Percentiles rank a stretch among this genome's conserved stretches.
phyloP scores from a whole-genome alignment of 2,329 filamentous ascomycete genomes.

The Fusarium sp. region DNA sequence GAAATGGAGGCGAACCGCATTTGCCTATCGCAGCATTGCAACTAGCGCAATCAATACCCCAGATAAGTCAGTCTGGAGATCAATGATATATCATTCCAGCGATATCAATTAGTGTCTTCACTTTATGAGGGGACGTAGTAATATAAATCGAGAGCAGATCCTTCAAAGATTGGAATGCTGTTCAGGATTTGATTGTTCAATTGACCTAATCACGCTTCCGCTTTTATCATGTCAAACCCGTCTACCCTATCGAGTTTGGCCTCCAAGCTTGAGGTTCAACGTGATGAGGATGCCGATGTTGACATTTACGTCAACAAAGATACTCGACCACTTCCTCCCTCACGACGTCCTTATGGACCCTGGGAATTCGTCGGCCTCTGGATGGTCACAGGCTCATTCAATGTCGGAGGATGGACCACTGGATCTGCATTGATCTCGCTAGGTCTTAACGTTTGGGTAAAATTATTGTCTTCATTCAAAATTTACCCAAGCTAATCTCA shows the following conservation, averaged over 20 bases:
- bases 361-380: slow-evolving; percentile 51
- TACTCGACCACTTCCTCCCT: slow-evolving; percentile 45
- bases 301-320: slow-evolving; percentile 10
- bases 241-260: not conserved
- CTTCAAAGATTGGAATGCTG: no score
- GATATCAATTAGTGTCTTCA: no score
- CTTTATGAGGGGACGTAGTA: no score
- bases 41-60: no score
- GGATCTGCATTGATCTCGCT: slow-evolving; percentile 48
- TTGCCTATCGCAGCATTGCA: no score
- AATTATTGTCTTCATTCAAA: no score
- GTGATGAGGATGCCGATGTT: not conserved
- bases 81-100: no score
- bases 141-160: no score
- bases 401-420: slow-evolving; percentile 51
- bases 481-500: not conserved
- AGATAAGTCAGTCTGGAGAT: no score
- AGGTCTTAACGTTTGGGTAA: slow-evolving; percentile 42
- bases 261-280: not conserved
- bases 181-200: no score
- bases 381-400: slow-evolving; percentile 52
- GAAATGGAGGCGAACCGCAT: no score
- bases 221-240: not conserved
- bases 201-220: no score
- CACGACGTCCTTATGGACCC: slow-evolving; percentile 49